Base-by-base conservation (phyloP, 768 basidiomycete species). In the Porpolomopsis calyptriformis region DNA sequence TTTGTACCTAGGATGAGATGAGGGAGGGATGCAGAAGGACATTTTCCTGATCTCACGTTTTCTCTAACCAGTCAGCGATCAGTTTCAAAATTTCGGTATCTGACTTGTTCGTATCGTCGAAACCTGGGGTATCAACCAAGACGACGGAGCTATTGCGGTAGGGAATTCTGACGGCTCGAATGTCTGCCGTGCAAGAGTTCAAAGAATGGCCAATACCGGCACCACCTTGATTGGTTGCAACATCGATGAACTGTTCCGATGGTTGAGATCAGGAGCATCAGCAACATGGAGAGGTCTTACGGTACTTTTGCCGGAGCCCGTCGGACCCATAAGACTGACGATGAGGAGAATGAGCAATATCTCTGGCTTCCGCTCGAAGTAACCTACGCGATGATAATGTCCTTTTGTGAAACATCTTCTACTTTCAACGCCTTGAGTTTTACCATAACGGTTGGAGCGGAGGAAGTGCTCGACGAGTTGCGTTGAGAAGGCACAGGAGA, bases 311-410 rank as follows among this genome's bases (percentile, higher is more conserved):
- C 58, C 58, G 1, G 52, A 47, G 9, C 56, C 58, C 11, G 56
- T 55, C 10, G 55, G 51, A 11, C 58, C 58, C 51, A 59, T 55
- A 9, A 59, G 44, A 11, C 58, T 59, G 34, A 20, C n/a, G n/a
- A 34, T 16, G 45, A 34, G 19, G 3, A 2, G n/a, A 43, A 31
- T 31, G 29, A 31, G 40, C 9, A 23, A 16, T 9, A 14, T 9
- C 16, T 7, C 14, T 4, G 29, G 41, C 23, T n/a, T 24, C 16
- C 11, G 34, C 19, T 29, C 19, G 2, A n/a, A 27, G 2, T 18
- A 10, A 34, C 40, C 26, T 14, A 48, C 47, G 35, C 40, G 42
- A 48, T 36, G 18, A 48, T 48, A 23, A 48, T 43, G 33, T 48
- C 47, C 6, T 48, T 14, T 14, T 31, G 29, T 7, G 14, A 14